Conservation (phyloP, 805 yeast genomes). For the Kodamaea neixiangensis region DNA sequence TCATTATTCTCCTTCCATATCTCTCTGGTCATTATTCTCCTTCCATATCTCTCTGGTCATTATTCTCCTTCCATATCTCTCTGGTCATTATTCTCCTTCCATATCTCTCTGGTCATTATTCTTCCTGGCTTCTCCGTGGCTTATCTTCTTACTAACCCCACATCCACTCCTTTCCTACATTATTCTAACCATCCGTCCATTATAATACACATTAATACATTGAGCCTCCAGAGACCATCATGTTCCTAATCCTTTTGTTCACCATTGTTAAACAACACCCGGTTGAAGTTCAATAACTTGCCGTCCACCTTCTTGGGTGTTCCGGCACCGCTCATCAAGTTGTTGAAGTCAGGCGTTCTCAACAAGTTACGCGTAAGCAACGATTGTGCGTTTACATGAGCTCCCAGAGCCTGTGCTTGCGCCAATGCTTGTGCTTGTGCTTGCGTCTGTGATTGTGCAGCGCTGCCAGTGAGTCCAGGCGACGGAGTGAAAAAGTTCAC, state of each 20-base stretch:
- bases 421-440: conserved; percentile 10
- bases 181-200: no score
- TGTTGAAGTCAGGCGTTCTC: conserved; percentile 45
- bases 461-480: conserved; percentile 35
- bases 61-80: no score
- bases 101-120: no score
- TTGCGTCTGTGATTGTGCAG: conserved; percentile 10
- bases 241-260: conserved; percentile 10
- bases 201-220: not conserved
- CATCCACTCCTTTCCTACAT: no score
- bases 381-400: conserved; percentile 7
- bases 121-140: no score
- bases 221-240: not conserved
- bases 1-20: no score
- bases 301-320: conserved; percentile 34
- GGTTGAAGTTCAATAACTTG: conserved; percentile 45
- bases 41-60: no score
- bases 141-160: no score
- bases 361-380: conserved; percentile 27
- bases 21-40: no score
- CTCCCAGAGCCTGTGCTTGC: conserved; percentile 11
- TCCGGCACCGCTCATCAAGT: conserved; percentile 21
- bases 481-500: conserved; percentile 79
- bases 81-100: no score
- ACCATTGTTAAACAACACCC: conserved; percentile 30